Evolutionary conservation across 2,329 filamentous ascomycete species (phyloP), one percentile per base, ranked within the genome.

Genomic region (Venturia nashicola): DNA sequence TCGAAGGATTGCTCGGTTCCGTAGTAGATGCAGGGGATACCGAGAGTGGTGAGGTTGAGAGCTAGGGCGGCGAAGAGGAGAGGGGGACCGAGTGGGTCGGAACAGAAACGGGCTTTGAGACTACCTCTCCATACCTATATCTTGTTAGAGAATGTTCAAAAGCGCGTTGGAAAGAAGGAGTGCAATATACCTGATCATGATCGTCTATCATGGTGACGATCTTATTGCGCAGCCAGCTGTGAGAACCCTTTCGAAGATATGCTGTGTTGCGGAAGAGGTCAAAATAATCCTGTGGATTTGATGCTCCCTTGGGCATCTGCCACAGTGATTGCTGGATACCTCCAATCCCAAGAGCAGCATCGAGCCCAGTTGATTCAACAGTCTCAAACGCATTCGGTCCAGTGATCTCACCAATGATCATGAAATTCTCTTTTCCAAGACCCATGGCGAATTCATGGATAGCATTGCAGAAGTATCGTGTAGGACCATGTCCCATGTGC

Each of bases 21-120:
- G 61, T 70, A 70, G 65, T 70, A 70, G 36, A 70, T 68, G 48
- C 68, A 70, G 3, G 69, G 68, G n/a, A 70, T 70, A 27, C 69
- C 69, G 4, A 70, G 65, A 2, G 67, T 70, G 7, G 61, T 67
- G 14, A 70, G 61, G 51, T 70, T 69, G 4, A 70, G 60, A 2
- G 63, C 68, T 14, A 70, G 11, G 18, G 68, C 68, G 9, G 66
- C 62, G 59, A 67, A 57, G 12, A 63, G 61, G 20, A 69, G 65
- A 16, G 60, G 60, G 7, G 63, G n/a, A 3, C 66, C 67, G 14
- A 65, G 16, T 1, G 32, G 12, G 8, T 67, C 66, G 2, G 65
- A 66, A 54, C 68, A 69, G 62, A 70, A 70, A 0, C 69, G 64
- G 11, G 65, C 66, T 60, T 70, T 70, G 40, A 65, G 60, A 4